phyloP scores from a whole-genome alignment of 2,329 filamentous ascomycete genomes.

The Phialocephala subalpina region DNA sequence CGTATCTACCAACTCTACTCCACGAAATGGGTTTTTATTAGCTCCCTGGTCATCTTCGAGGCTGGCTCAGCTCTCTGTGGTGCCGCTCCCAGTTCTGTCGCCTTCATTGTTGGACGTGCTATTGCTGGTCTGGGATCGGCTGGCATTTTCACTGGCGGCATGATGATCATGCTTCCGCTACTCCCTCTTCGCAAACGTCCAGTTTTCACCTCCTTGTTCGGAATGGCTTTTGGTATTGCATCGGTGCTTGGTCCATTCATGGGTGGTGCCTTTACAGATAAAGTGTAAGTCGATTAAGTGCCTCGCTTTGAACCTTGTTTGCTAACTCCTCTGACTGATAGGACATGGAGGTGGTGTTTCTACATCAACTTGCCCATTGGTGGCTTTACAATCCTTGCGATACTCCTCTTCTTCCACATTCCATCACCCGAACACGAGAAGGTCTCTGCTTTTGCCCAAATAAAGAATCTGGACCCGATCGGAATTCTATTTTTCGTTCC shows the following conservation, averaged over 20 bases:
- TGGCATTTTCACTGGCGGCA: slow-evolving; percentile 43
- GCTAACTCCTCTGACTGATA: slow-evolving; percentile 45
- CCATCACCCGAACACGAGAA: slow-evolving; percentile 25
- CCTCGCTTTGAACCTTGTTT: neutral
- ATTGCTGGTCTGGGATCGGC: slow-evolving; percentile 38
- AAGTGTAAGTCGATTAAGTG: neutral
- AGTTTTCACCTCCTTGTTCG: slow-evolving; percentile 41
- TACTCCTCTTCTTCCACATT: slow-evolving; percentile 29
- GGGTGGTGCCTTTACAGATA: slow-evolving; percentile 47
- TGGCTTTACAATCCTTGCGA: slow-evolving; percentile 27
- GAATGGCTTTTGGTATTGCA: slow-evolving; percentile 52
- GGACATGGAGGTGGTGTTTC: slow-evolving; percentile 57
- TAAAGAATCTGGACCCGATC: slow-evolving; percentile 46
- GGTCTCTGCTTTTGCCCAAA: slow-evolving; percentile 48
- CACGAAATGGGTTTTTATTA: slow-evolving; percentile 41
- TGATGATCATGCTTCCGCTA: slow-evolving; percentile 40
- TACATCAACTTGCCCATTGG: slow-evolving; percentile 51
- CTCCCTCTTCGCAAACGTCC: slow-evolving; percentile 41
- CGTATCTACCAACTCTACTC: slow-evolving; percentile 45
- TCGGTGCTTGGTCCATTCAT: slow-evolving; percentile 40
- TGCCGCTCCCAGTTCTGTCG: slow-evolving; percentile 44
- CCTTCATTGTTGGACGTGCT: slow-evolving; percentile 47
- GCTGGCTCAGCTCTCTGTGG: slow-evolving; percentile 45
- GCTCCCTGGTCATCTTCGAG: slow-evolving; percentile 46
- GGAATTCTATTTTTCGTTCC: slow-evolving; percentile 46